Evolutionary conservation across 106 monocot genomes (phyloP), one percentile per base, ranked within the genome.

Genomic region (Platanthera zijinensis): DNA sequence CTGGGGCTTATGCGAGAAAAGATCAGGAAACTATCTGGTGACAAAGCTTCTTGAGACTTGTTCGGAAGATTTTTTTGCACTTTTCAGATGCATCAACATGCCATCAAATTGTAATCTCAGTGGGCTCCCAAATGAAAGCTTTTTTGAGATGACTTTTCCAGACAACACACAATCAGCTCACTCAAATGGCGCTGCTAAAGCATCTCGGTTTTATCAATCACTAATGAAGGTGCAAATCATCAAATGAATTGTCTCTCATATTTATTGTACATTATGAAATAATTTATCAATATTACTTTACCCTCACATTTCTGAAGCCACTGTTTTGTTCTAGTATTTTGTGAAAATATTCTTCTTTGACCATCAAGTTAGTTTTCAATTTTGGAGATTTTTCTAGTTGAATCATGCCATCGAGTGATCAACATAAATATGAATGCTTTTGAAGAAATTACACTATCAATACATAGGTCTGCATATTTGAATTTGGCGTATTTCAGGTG

Each of bases 41-140:
- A 86, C 85, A 69, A 84, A 86, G 80, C 77, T 94, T 71, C 57
- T 85, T 75, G 71, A 32, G 39, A 79, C 84, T 72, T 89, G 89
- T 71, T 89, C 95, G 53, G 73, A 73, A 78, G 92, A 95, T 76
- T 84, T 95, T 79, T 79, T 54, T 78, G 71, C 73, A 32, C 89
- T 92, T 70, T 84, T 95, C 79, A 69, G 85, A 47, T 79, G 73
- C 76, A 78, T 66, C 57, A 81, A 82, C 71, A 52, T 52, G 30
- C 54, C 83, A 57, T 83, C 83, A 48, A 59, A 75, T 63, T 57
- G 56, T 68, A 72, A 62, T 78, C 59, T 80, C 75, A 82, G 84
- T 6, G 52, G 32, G 6, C 78, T 46, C 12, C 0, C 69, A 59
- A 75, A 79, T 66, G 67, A 83, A 69, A 77, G 51, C 56, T 71